Conservation (phyloP, 2,329 filamentous ascomycete genomes). For the Clarireedia paspali region DNA sequence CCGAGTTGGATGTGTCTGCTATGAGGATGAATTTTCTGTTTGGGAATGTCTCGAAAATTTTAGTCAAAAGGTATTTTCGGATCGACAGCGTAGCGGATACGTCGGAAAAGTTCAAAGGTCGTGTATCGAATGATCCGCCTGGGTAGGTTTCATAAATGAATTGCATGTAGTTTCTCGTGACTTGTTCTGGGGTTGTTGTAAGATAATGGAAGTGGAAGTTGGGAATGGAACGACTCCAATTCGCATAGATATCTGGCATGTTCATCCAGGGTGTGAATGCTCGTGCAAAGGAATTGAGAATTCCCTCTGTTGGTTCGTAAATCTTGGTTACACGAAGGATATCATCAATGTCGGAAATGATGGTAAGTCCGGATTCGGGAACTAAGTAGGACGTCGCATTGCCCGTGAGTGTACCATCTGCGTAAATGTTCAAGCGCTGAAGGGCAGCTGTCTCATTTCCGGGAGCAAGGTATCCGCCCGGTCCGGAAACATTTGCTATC, state of each 20-base stretch:
- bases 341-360: conserved; percentile 74
- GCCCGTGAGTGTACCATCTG: conserved; percentile 55
- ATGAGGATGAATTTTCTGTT: conserved; percentile 67
- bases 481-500: conserved; percentile 49
- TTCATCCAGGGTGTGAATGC: conserved; percentile 67
- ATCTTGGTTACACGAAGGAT: conserved; percentile 77
- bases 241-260: conserved; percentile 72
- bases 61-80: conserved; percentile 60
- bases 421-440: conserved; percentile 62
- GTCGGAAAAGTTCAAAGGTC: conserved; percentile 74
- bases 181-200: conserved; percentile 72
- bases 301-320: conserved; percentile 64
- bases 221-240: conserved; percentile 60
- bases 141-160: conserved; percentile 75
- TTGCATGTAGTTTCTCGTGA: conserved; percentile 71
- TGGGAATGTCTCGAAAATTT: conserved; percentile 69
- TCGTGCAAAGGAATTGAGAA: conserved; percentile 69
- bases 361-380: conserved; percentile 59
- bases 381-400: conserved; percentile 74
- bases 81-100: conserved; percentile 63
- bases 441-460: conserved; percentile 59
- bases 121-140: conserved; percentile 61
- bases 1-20: conserved; percentile 68
- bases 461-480: conserved; percentile 42
- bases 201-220: conserved; percentile 76